These are phyloP conservation scores for Trametes punicea DNA, from an alignment of 768 basidiomycete species.

Conservation along the genomic window DNA sequence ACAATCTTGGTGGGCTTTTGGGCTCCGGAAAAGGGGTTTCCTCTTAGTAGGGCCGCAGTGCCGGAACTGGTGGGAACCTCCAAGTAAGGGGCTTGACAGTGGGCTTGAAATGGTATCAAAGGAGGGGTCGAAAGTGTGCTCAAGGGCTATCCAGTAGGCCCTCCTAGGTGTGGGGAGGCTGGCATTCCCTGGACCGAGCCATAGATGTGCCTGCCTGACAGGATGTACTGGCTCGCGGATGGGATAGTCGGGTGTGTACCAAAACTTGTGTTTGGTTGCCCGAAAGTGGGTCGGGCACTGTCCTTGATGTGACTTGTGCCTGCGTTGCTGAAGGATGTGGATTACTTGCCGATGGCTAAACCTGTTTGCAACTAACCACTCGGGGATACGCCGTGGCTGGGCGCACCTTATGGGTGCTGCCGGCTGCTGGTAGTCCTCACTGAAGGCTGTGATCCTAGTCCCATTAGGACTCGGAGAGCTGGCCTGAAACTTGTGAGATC, in stretches of 20 bases:
- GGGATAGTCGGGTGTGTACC: conserved; percentile 9
- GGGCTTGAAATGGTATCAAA: background rate
- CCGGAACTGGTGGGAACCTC: background rate
- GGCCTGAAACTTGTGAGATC: conserved; percentile 43
- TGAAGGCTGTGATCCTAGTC: conserved; percentile 32
- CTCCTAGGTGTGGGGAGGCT: conserved; percentile 11
- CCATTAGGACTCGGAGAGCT: conserved; percentile 31
- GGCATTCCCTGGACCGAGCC: conserved; percentile 19
- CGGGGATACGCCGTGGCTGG: conserved; percentile 32
- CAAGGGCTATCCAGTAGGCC: conserved; percentile 9
- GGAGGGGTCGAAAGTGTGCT: conserved; percentile 12
- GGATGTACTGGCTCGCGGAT: conserved; percentile 23
- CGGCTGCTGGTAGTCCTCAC: conserved; percentile 33
- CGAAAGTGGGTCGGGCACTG: conserved; percentile 18
- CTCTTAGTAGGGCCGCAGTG: background rate
- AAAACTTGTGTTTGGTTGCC: background rate
- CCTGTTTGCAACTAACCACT: conserved; percentile 33
- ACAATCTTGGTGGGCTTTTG: background rate
- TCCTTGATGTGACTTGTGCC: conserved; percentile 21
- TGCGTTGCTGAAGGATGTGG: conserved; percentile 31
- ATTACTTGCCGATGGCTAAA: conserved; percentile 37
- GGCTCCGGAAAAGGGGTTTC: background rate
- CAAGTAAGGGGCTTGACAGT: background rate
- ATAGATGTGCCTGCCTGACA: conserved; percentile 24
- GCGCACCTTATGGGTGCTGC: conserved; percentile 20